phyloP scores from a whole-genome alignment of 1,139 yeast genomes.

The Petasospora fabianii region DNA sequence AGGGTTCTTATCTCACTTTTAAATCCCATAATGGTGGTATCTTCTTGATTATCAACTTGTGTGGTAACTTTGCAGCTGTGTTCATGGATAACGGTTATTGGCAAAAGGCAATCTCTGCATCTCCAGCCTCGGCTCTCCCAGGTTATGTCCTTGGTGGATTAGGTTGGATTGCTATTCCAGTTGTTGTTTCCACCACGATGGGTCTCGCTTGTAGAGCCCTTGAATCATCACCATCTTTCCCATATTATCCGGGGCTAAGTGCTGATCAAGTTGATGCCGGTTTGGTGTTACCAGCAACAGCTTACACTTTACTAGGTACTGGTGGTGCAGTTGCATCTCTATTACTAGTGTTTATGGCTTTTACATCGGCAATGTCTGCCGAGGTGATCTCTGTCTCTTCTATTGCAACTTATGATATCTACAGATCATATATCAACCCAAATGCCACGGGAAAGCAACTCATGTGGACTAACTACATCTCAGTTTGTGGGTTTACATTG shows the following conservation, averaged over 20 bases:
- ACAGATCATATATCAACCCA: slow-evolving; percentile 76
- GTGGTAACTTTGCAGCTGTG: slow-evolving; percentile 88
- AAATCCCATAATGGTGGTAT: slow-evolving; percentile 74
- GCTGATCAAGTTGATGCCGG: slow-evolving; percentile 75
- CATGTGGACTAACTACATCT: slow-evolving; percentile 36
- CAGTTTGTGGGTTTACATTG: slow-evolving; percentile 51
- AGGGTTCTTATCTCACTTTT: slow-evolving; percentile 79
- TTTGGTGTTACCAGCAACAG: slow-evolving; percentile 80
- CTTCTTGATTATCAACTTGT: slow-evolving; percentile 76
- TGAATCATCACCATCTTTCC: slow-evolving; percentile 65
- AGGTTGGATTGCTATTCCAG: slow-evolving; percentile 90
- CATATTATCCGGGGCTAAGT: slow-evolving; percentile 70
- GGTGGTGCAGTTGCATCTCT: slow-evolving; percentile 85
- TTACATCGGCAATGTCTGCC: slow-evolving; percentile 78
- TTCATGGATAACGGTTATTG: slow-evolving; percentile 88
- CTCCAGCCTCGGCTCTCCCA: slow-evolving; percentile 82
- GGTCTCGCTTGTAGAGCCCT: slow-evolving; percentile 77
- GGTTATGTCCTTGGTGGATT: slow-evolving; percentile 90
- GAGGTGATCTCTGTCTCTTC: slow-evolving; percentile 87
- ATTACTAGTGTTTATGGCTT: slow-evolving; percentile 78
- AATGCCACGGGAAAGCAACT: slow-evolving; percentile 68
- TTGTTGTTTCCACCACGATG: slow-evolving; percentile 75
- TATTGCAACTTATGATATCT: slow-evolving; percentile 78
- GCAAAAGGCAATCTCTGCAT: slow-evolving; percentile 85
- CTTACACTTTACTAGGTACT: slow-evolving; percentile 76